Percentiles rank a stretch among this genome's conserved stretches.
Conservation (phyloP, 352 stramenopile genomes). For the Phytophthora sansomeana region DNA sequence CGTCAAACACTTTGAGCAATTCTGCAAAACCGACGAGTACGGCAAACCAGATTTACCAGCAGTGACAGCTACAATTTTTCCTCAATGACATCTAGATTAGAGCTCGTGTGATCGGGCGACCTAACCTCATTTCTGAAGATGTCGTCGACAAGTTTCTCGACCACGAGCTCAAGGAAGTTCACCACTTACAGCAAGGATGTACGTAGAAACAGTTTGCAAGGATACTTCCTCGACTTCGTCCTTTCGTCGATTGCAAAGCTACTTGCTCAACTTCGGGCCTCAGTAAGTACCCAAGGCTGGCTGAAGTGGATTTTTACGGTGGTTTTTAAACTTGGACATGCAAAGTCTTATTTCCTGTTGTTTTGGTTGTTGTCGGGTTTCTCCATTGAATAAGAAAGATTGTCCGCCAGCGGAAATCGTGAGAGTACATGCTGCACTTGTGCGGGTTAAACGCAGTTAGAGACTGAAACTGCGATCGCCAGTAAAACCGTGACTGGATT, state of each 20-base stretch:
- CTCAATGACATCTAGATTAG: neutral
- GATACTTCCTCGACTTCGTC: neutral
- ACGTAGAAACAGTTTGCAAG: neutral
- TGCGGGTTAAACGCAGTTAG: no score
- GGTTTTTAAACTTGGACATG: slow-evolving; percentile 6
- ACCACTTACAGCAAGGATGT: neutral
- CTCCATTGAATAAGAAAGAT: no score
- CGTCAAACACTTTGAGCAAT: neutral
- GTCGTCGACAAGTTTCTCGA: neutral
- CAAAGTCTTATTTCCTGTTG: neutral
- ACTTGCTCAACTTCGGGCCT: no score
- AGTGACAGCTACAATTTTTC: neutral
- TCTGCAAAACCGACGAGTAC: neutral
- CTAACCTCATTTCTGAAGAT: neutral
- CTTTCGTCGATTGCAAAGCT: no score
- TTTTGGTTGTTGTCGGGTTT: neutral
- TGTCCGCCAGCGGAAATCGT: no score
- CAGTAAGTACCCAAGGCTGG: neutral
- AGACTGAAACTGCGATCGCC: no score
- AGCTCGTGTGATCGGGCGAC: neutral
- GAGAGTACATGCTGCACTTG: no score
- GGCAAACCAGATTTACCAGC: neutral
- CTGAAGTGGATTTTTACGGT: slow-evolving; percentile 11
- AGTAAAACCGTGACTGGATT: no score
- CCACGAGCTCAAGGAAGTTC: neutral